Evolutionary conservation across 148 eudicot species (phyloP), one percentile per base, ranked within the genome.

Genomic region (Silene conica): DNA sequence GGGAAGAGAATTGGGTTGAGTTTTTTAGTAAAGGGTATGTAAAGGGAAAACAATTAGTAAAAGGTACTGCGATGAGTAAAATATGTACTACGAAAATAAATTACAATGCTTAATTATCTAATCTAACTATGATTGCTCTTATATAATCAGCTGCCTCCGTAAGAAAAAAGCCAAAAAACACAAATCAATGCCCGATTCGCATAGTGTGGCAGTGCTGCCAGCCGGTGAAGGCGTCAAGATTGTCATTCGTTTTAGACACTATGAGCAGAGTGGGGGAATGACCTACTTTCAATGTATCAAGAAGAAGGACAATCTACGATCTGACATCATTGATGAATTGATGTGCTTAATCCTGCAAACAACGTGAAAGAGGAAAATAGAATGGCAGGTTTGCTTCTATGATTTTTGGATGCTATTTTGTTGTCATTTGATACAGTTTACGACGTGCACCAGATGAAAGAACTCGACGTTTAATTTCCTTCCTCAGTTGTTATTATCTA

Each of bases 281-380:
- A 34, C 65, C 48, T 72, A 21, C 52, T 72, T 57, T 38, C 52
- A 72, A 72, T 72, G 65, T 41, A 16, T 72, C 28, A 57, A 71
- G n/a, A 31, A 72, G 63, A 72, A 72, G 74, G 64, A 62, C 28
- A 72, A 19, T 0, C 54, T 58, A 13, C 65, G 74, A 57, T 72
- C 74, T 34, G 31, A 3, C 14, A 34, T 72, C n/a, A 13, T 72
- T 3, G 5, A 57, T n/a, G 50, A 11, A 13, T 72, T 3, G 5
- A 57, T n/a, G 50, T 21, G 11, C 64, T 34, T 13, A 38, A 72
- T 21, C 64, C 58, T 58, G 65, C 28, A 8, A 9, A 34, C 11
- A 7, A 18, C 1, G 12, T 2, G 9, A 28, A 43, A 19, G 71
- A 45, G 54, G 18, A 45, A 11, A 20, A 67, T 18, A n/a, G 20